phyloP scores from a whole-genome alignment of 2,329 filamentous ascomycete species.

The Penicillium crustosum region DNA sequence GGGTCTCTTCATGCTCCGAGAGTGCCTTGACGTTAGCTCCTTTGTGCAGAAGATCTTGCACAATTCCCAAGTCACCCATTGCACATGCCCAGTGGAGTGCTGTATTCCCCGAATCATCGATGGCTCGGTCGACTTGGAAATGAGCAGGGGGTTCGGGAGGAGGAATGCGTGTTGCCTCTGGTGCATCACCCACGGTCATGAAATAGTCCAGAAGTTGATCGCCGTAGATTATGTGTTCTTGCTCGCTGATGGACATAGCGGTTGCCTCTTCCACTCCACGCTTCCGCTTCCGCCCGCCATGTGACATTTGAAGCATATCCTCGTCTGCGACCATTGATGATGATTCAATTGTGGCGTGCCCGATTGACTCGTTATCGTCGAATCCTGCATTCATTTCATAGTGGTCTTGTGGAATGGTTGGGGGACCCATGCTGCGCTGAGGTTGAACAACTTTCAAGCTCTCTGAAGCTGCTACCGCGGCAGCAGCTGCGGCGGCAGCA shows the following conservation, averaged over 20 bases:
- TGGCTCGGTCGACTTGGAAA: slow-evolving; percentile 87
- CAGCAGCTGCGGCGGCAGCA: background rate
- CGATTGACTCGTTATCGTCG: slow-evolving; percentile 76
- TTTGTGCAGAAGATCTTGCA: slow-evolving; percentile 80
- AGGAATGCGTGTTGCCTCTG: slow-evolving; percentile 56
- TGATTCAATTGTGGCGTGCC: slow-evolving; percentile 78
- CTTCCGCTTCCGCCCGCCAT: slow-evolving; percentile 70
- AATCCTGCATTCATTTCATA: slow-evolving; percentile 65
- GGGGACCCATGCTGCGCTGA: slow-evolving; percentile 37
- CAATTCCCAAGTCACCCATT: slow-evolving; percentile 93
- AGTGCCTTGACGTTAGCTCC: slow-evolving; percentile 71
- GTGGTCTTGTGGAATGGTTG: slow-evolving; percentile 56
- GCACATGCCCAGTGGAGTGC: slow-evolving; percentile 96
- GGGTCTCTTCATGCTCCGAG: slow-evolving; percentile 76
- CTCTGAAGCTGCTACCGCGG: slow-evolving; percentile 25
- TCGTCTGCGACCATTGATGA: slow-evolving; percentile 84
- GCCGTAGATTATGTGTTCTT: slow-evolving; percentile 85
- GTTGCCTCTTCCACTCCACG: slow-evolving; percentile 64
- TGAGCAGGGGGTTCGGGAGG: slow-evolving; percentile 78
- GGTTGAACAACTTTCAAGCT: slow-evolving; percentile 35
- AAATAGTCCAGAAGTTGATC: slow-evolving; percentile 97
- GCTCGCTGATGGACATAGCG: slow-evolving; percentile 61
- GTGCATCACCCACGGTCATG: slow-evolving; percentile 76
- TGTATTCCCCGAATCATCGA: slow-evolving; percentile 89
- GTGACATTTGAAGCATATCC: slow-evolving; percentile 69